Evolutionary conservation across 192 early-diverging fungal species (phyloP), one percentile per base, ranked within the genome.

Genomic region (Gaertneriomyces sp.): DNA sequence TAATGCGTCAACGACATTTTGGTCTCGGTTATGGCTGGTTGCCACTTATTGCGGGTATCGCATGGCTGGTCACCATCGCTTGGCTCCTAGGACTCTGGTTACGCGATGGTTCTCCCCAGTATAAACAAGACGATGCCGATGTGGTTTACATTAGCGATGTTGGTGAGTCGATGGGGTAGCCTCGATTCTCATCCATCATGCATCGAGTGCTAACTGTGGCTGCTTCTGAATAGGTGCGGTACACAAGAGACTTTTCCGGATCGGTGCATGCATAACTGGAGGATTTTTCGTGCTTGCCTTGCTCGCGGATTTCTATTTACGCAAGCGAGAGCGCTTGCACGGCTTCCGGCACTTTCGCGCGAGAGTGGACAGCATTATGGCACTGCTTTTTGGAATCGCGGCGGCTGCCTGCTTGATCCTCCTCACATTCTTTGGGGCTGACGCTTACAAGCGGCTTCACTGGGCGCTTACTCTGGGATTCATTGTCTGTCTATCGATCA

Each of bases 71-170:
- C 6, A 63, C 59, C 9, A 64, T 70, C 38, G 20, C 54, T 16
- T 44, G 54, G 7, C 46, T 70, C 10, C 59, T 70, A 7, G 50
- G 63, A 14, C 61, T 70, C 19, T 70, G 69, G 69, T 11, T 41
- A 14, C 55, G 46, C 16, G 57, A n/a, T 9, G 69, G 47, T 49
- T 33, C 53, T 5, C 69, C 69, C n/a, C 60, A 64, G 12, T 70
- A 70, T 55, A 63, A 70, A 54, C 54, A 63, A 38, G 53, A 54
- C 41, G 69, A 63, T 9, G 69, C 69, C 9, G 25, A 46, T 44
- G 56, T 70, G 25, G 69, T 70, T 6, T 70, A 70, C 42, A 70
- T 70, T 11, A 58, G 53, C 7, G 60, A 63, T 45, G 69, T 70
- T 33, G 69, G 69, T 58, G 45, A 51, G 68, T 69, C 9, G 8